Base-by-base conservation (phyloP, 208 protist species). In the Leishmania braziliensis region DNA sequence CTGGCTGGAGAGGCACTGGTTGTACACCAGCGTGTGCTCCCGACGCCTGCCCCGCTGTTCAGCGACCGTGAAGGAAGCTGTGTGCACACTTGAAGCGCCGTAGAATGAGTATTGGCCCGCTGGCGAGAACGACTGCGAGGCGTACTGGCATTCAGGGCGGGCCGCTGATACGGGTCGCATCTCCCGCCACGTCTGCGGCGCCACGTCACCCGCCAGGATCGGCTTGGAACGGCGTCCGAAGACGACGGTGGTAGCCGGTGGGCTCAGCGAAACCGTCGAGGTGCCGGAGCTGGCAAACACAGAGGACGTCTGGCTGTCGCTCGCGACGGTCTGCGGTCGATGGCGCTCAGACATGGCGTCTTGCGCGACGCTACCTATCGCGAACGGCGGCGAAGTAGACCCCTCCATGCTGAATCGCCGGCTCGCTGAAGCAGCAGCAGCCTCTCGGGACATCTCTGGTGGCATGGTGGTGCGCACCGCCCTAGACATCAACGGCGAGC, bases 21-120 rank as follows among this genome's bases (percentile, higher is more conserved):
- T 62, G 72, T 62, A 63, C 29, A 62, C 72, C 16, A 62, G 72
- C 51, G 72, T 76, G 16, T 76, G n/a, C 51, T 76, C 53, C 5
- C 72, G 51, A 29, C 14, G n/a, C 33, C 48, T 58, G 51, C 33
- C 12, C 16, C 33, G 5, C 29, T 48, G 51, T 8, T 63, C 51
- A 3, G 72, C 26, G 33, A 36, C 51, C 39, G 69, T 73, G 39
- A 73, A 73, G 48, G 72, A 56, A n/a, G 48, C 51, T 58, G 72
- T 63, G 29, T 54, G 33, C 8, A 9, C 53, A 62, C 48, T 62
- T 23, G 51, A 76, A 1, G 51, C 51, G 51, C 51, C 33, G n/a
- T n/a, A 43, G 48, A 76, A n/a, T 5, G 51, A 62, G 51, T 48
- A 33, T 39, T 29, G 72, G 29, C 23, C 51, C 10, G 10, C 53